Evolutionary conservation across 169 alveolate genomes (phyloP).

Genomic region (Plasmodium relictum): DNA sequence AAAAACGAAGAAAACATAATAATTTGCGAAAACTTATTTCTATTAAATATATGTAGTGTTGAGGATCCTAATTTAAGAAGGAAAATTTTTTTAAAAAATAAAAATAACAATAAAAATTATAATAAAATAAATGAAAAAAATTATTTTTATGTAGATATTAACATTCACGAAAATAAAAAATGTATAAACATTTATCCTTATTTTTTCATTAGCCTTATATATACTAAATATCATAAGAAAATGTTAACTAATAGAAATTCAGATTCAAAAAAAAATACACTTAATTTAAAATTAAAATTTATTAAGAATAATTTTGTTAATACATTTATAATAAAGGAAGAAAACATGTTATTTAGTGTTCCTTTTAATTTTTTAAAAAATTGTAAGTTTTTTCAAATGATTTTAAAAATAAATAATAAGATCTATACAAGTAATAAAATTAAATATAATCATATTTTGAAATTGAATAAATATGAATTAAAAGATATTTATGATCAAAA

Average conservation of each 20-base stretch:
- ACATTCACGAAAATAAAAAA: constrained; percentile 17
- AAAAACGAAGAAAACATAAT: constrained; percentile 16
- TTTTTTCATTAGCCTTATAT: constrained; percentile 6
- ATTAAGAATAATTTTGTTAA: constrained; percentile 5
- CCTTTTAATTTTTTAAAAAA: constrained; percentile 38
- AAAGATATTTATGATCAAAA: constrained; percentile 20
- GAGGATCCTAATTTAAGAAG: constrained; percentile 7
- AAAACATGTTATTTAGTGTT: constrained; percentile 15
- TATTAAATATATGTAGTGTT: constrained; percentile 14
- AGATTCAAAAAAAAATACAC: not conserved
- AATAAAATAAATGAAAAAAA: constrained; percentile 13
- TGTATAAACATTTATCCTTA: constrained; percentile 34
- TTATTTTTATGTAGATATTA: constrained; percentile 22
- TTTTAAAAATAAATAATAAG: constrained; percentile 4
- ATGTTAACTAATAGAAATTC: not conserved
- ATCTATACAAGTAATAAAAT: constrained; percentile 35
- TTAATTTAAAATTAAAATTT: constrained; percentile 22
- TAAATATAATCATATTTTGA: constrained; percentile 22
- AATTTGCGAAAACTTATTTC: constrained; percentile 7
- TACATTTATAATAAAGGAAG: constrained; percentile 15
- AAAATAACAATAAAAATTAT: not conserved
- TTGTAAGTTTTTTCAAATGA: constrained; percentile 42
- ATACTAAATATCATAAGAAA: constrained; percentile 6
- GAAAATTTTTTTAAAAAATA: constrained; percentile 6
- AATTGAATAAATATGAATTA: constrained; percentile 1